Conservation (phyloP, 495 filamentous ascomycete species). For the Clavariopsis aquatica region DNA sequence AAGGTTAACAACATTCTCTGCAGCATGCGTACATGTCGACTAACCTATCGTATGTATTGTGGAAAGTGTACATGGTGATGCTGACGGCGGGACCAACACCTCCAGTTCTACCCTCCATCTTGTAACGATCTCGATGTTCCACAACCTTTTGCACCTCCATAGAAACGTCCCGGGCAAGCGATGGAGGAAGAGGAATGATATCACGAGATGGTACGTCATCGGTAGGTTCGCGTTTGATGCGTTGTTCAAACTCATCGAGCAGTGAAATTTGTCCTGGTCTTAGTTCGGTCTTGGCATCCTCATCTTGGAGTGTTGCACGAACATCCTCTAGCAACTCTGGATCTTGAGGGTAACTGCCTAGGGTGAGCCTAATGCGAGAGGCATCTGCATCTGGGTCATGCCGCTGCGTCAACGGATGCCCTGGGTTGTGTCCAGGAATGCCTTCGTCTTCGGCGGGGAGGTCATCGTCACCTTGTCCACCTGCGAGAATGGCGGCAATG, state of each 20-base stretch:
- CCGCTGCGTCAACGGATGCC: constrained; percentile 73
- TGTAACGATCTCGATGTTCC: constrained; percentile 87
- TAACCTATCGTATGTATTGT: constrained; percentile 89
- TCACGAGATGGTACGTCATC: constrained; percentile 76
- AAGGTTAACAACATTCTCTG: neutral
- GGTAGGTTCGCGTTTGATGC: constrained; percentile 86
- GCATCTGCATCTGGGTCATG: constrained; percentile 57
- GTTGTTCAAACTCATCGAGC: constrained; percentile 74
- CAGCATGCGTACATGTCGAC: constrained; percentile 36
- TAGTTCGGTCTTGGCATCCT: constrained; percentile 72
- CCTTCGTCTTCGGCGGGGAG: constrained; percentile 83
- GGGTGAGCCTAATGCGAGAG: constrained; percentile 57
- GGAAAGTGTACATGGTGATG: constrained; percentile 94
- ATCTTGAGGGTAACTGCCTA: constrained; percentile 81
- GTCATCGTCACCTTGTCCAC: constrained; percentile 59
- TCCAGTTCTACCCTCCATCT: constrained; percentile 75
- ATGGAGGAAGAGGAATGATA: constrained; percentile 81
- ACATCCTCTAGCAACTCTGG: constrained; percentile 75
- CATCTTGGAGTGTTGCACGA: constrained; percentile 75
- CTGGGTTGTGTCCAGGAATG: constrained; percentile 87
- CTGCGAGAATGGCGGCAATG: constrained; percentile 77
- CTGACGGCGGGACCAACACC: constrained; percentile 79
- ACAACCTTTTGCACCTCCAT: constrained; percentile 95
- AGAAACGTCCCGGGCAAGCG: constrained; percentile 80
- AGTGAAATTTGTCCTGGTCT: constrained; percentile 62